Evolutionary conservation across 257 asterid species (phyloP).

Genomic region (Scutellaria barbata): DNA sequence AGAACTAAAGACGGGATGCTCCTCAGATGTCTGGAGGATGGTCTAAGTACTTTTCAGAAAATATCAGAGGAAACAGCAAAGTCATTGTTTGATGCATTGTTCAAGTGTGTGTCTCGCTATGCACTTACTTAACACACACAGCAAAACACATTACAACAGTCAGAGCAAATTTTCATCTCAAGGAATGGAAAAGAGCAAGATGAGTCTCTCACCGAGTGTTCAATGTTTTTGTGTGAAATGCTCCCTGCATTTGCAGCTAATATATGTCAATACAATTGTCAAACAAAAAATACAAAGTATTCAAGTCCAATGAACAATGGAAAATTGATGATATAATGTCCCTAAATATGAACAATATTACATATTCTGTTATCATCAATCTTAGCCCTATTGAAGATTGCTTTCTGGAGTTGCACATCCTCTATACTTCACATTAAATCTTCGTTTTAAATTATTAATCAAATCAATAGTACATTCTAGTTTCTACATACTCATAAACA

Average conservation of each 20-base stretch:
- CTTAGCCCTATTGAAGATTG: background rate
- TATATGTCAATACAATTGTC: slow-evolving; percentile 27
- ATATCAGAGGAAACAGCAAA: background rate
- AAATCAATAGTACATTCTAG: background rate
- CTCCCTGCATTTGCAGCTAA: slow-evolving; percentile 61
- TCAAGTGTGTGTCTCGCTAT: background rate
- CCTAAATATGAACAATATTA: background rate
- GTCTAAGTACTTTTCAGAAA: background rate
- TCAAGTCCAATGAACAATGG: background rate
- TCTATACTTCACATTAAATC: background rate
- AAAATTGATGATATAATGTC: background rate
- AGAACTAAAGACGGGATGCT: background rate
- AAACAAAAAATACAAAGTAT: slow-evolving; percentile 1
- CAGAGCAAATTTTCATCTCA: background rate
- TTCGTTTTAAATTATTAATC: background rate
- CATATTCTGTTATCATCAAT: background rate
- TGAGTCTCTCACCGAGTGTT: slow-evolving; percentile 65
- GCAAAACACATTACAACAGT: background rate
- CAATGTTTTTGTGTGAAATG: slow-evolving; percentile 55
- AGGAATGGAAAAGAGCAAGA: background rate
- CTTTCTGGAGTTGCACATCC: background rate
- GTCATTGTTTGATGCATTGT: background rate
- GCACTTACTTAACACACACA: slow-evolving; percentile 18
- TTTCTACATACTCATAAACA: background rate
- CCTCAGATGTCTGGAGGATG: background rate